Percentiles rank a stretch among this genome's conserved stretches.
These are phyloP conservation scores for Samsoniella hepiali DNA, from an alignment of 2,329 filamentous ascomycete species.

Conservation along the genomic window DNA sequence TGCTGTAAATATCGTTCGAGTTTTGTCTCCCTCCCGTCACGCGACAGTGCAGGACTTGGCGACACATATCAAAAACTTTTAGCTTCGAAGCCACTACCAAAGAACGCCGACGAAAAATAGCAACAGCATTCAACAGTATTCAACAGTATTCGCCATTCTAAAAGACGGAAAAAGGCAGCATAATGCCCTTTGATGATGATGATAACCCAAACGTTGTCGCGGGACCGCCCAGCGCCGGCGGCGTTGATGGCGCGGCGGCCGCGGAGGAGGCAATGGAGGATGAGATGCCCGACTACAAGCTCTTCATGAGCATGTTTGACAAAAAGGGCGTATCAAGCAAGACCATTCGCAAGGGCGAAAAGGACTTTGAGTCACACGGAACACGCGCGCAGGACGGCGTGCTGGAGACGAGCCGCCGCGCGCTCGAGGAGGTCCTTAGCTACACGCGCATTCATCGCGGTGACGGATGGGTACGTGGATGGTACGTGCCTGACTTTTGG, in stretches of 20 bases:
- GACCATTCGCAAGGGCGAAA: conserved; percentile 86
- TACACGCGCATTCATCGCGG: conserved; percentile 72
- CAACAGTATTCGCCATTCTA: not conserved
- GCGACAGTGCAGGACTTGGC: too few relatives aligned
- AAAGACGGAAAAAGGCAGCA: not conserved
- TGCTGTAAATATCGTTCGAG: too few relatives aligned
- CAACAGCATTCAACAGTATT: not conserved
- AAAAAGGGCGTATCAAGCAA: conserved; percentile 52
- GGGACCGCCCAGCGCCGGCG: conserved; percentile 20
- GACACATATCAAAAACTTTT: not conserved
- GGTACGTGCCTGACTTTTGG: conserved; percentile 68
- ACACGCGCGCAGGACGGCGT: conserved; percentile 75
- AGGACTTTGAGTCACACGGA: conserved; percentile 93
- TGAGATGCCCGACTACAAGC: conserved; percentile 82
- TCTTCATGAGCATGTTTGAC: conserved; percentile 55
- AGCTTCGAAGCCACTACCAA: not conserved
- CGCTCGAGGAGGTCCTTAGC: conserved; percentile 84
- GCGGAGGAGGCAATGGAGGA: conserved; percentile 66
- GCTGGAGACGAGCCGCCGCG: conserved; percentile 75
- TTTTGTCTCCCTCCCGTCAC: not conserved
- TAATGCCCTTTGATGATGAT: conserved; percentile 45
- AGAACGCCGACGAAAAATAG: not conserved
- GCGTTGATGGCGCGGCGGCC: conserved; percentile 28
- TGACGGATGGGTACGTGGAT: conserved; percentile 63
- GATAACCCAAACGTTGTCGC: conserved; percentile 34